A percentile compares a stretch with the other conserved stretches of the same genome.
phyloP scores from a whole-genome alignment of 164 flowering plant species.

The Vitis labrusca region DNA sequence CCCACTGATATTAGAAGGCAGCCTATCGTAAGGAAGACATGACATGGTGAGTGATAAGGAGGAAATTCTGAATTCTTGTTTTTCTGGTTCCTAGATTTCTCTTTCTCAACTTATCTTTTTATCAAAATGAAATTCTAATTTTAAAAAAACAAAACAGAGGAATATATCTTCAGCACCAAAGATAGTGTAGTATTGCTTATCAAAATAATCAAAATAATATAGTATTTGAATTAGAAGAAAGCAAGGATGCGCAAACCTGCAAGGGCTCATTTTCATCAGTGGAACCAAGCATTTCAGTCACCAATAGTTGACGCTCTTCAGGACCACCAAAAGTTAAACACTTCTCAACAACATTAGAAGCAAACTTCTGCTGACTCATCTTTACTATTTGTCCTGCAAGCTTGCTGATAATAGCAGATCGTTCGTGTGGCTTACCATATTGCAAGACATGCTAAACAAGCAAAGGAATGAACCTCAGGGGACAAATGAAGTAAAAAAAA shows the following conservation, averaged over 20 bases:
- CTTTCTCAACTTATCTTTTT: too few relatives aligned
- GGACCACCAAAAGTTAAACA: conserved; percentile 78
- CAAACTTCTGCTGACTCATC: conserved; percentile 98
- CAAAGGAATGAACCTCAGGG: background rate
- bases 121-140: too few relatives aligned
- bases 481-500: background rate
- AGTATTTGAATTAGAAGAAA: background rate
- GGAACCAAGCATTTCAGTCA: conserved; percentile 85
- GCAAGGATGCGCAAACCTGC: conserved; percentile 51
- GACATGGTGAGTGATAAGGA: too few relatives aligned
- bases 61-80: too few relatives aligned
- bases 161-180: too few relatives aligned
- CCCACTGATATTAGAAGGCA: too few relatives aligned
- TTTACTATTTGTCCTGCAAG: conserved; percentile 83
- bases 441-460: conserved; percentile 71
- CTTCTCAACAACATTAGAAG: conserved; percentile 94
- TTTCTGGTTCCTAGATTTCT: too few relatives aligned
- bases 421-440: conserved; percentile 82
- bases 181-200: too few relatives aligned
- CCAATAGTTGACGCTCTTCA: conserved; percentile 74
- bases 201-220: too few relatives aligned
- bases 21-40: too few relatives aligned
- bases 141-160: too few relatives aligned
- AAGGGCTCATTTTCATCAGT: conserved; percentile 87
- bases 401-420: conserved; percentile 66